Conservation (phyloP, 495 filamentous ascomycete species). For the Xanthoparmelia taractica region DNA sequence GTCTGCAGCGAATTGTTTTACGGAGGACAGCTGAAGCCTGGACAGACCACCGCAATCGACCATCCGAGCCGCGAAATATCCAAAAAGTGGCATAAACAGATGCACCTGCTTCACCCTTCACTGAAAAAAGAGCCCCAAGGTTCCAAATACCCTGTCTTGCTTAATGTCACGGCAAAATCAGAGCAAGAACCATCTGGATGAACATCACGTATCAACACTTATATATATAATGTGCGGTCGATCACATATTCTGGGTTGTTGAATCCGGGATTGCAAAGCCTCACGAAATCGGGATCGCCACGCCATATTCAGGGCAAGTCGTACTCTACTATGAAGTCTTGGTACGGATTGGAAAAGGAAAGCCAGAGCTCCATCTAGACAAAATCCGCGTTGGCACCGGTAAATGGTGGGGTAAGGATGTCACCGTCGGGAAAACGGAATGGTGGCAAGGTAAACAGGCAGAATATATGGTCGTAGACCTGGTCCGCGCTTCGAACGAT, state of each 20-base stretch:
- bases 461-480: background rate
- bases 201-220: background rate
- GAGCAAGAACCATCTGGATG: background rate
- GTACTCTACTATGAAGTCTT: background rate
- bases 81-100: background rate
- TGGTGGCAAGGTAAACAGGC: constrained; percentile 3
- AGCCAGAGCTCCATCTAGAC: background rate
- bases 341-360: background rate
- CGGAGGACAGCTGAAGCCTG: background rate
- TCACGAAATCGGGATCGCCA: background rate
- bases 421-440: background rate
- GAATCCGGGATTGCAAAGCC: background rate
- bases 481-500: constrained; percentile 9
- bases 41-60: background rate
- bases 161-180: background rate
- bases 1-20: background rate
- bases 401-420: too few relatives aligned
- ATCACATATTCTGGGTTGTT: background rate
- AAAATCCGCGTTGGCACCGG: too few relatives aligned
- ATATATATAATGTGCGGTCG: background rate
- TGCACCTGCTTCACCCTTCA: background rate
- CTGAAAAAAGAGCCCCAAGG: background rate
- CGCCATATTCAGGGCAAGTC: background rate
- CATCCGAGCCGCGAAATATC: background rate
- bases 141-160: background rate